Evolutionary conservation across 768 basidiomycete genomes (phyloP).

Genomic region (Lactarius hatsudake): DNA sequence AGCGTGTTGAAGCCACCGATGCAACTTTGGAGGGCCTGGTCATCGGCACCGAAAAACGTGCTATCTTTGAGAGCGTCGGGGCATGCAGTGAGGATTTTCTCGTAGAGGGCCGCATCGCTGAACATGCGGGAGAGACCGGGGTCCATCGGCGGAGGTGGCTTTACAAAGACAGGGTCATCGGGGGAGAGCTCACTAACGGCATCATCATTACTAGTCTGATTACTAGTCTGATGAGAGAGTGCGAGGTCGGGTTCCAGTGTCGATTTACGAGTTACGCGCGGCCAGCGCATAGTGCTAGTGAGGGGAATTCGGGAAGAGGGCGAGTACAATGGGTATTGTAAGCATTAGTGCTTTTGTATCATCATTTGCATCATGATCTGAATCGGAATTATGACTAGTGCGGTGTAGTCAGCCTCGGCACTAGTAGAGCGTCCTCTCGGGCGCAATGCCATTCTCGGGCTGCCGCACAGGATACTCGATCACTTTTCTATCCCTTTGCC

Average conservation of each 20-base stretch:
- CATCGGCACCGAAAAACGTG: neutral
- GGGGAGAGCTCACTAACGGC: neutral
- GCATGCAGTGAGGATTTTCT: constrained; percentile 33
- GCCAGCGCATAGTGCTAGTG: constrained; percentile 17
- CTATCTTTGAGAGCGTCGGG: neutral
- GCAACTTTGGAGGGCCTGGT: constrained; percentile 26
- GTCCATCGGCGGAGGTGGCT: neutral
- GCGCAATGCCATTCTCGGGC: too few species aligned
- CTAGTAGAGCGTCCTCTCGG: too few species aligned
- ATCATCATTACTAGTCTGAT: neutral
- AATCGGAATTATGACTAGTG: neutral
- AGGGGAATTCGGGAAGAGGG: neutral
- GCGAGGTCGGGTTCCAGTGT: neutral
- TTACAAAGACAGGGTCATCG: constrained; percentile 10
- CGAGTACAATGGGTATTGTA: neutral
- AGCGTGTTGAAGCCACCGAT: constrained; percentile 41
- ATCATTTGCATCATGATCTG: neutral
- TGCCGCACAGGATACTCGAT: neutral
- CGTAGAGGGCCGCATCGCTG: constrained; percentile 40
- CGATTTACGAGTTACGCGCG: constrained; percentile 4
- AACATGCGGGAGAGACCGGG: constrained; percentile 38
- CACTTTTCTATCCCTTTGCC: neutral
- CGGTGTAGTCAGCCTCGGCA: too few species aligned
- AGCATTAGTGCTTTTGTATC: neutral
- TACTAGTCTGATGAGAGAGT: neutral